Conservation (phyloP, 2,329 filamentous ascomycete species). For the Aschersonia sp. region DNA sequence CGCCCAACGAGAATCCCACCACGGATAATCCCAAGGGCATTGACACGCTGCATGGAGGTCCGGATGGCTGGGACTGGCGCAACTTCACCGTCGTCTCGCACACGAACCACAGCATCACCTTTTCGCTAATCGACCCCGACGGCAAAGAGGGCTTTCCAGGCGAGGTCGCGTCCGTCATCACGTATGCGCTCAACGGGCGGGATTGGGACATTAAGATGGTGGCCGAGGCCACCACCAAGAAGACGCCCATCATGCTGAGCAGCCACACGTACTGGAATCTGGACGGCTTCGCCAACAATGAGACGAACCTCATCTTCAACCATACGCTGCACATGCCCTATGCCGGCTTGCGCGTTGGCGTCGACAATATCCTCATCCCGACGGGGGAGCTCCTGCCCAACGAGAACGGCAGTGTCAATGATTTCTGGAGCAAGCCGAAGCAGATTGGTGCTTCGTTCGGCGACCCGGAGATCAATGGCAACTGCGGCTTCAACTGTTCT, state of each 20-base stretch:
- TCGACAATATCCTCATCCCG: conserved; percentile 60
- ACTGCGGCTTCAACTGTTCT: conserved; percentile 70
- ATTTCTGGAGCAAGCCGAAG: conserved; percentile 74
- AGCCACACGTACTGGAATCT: conserved; percentile 70
- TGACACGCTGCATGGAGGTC: conserved; percentile 56
- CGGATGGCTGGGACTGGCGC: conserved; percentile 61
- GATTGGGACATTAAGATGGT: conserved; percentile 63
- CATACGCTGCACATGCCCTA: conserved; percentile 63
- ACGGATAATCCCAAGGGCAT: conserved; percentile 33
- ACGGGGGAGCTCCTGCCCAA: conserved; percentile 65
- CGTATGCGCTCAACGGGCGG: conserved; percentile 52
- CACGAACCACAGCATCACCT: conserved; percentile 55
- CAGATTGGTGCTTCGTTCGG: conserved; percentile 58
- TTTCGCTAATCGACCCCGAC: conserved; percentile 58
- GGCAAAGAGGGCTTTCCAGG: conserved; percentile 68
- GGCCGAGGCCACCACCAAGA: conserved; percentile 55
- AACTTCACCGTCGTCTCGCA: conserved; percentile 66
- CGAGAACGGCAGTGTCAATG: conserved; percentile 52
- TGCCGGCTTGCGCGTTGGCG: conserved; percentile 51
- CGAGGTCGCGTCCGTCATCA: conserved; percentile 59
- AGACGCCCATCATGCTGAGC: conserved; percentile 72
- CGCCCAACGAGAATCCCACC: conserved; percentile 49
- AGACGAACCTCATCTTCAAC: conserved; percentile 50
- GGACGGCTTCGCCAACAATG: conserved; percentile 62
- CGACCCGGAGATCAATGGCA: conserved; percentile 46